A percentile compares a stretch with the other conserved stretches of the same genome.
phyloP scores from a whole-genome alignment of 148 eudicot species.

The Cornus florida region DNA sequence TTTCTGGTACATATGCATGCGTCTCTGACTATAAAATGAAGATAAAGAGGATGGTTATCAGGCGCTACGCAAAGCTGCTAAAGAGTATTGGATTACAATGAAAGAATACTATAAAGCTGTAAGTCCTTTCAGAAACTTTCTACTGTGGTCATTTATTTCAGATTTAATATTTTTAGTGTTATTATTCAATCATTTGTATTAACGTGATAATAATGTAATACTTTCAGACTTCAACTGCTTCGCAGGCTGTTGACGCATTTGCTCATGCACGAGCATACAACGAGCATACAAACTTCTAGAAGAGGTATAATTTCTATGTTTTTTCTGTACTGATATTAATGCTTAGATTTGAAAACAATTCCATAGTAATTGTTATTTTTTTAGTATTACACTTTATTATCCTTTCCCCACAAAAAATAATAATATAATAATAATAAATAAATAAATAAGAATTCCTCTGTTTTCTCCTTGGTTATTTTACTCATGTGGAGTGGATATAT shows the following conservation, averaged over 20 bases:
- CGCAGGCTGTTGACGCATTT: constrained; percentile 69
- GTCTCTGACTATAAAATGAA: constrained; percentile 27
- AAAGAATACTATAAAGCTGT: constrained; percentile 76
- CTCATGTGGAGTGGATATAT: neutral
- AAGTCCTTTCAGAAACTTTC: constrained; percentile 26
- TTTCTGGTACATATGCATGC: constrained; percentile 1
- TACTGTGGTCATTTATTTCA: neutral
- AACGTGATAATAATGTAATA: constrained; percentile 9
- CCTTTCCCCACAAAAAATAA: neutral
- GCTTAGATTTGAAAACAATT: neutral
- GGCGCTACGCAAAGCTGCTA: constrained; percentile 52
- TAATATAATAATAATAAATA: no score
- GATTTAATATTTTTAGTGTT: neutral
- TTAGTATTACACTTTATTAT: neutral
- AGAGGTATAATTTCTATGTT: constrained; percentile 41
- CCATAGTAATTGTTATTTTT: neutral
- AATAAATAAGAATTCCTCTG: neutral
- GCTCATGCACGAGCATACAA: constrained; percentile 37
- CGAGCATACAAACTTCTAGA: constrained; percentile 50
- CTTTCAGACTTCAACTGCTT: constrained; percentile 15
- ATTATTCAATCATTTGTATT: neutral
- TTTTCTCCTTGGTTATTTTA: neutral
- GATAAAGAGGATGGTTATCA: constrained; percentile 44
- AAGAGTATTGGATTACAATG: constrained; percentile 62
- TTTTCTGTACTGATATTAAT: neutral